Base-by-base conservation (phyloP, 164 flowering plant genomes). In the Vitis amurensis region DNA sequence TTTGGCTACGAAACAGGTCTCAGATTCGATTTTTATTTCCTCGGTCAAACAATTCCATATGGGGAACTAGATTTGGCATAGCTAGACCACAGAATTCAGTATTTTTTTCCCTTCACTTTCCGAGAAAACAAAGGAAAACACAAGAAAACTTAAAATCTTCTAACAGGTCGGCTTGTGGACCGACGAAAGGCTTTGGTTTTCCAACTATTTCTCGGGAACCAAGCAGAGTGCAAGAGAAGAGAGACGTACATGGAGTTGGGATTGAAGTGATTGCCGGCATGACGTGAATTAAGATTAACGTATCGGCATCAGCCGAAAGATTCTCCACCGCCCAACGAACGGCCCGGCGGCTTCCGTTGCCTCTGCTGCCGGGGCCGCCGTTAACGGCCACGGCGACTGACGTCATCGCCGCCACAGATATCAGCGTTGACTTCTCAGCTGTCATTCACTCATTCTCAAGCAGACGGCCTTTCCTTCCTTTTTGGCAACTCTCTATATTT, bases 281-380 rank as follows among this genome's bases (percentile, higher is more conserved):
- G 72, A 91, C 97, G 75, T 89, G 92, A 63, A 90, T 73, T 9
- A 93, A 78, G 37, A 90, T 56, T 72, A 93, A 78, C 4, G 85
- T 84, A 71, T 85, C 81, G 10, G 87, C 83, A 29, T 63, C 64
- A 29, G 78, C 66, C 71, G 80, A 31, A 55, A 93, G 74, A 73
- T 87, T 93, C 73, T 88, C 88, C 66, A 82, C 78, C 12, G 98
- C 93, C 97, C 95, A 93, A 48, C 75, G 74, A 16, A 91, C 86
- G 2, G 98, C 97, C 11, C 91, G 83, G 8, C 76, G 81, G 76
- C 95, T 87, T 23, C 86, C 90, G 1, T 55, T 81, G 4, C 87
- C 83, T 13, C 79, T 67, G 30, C 69, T 66, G 48, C 69, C 74
- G 30, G 6, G 11, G 44, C 50, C 58, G 11, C 82, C 81, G 53